Base-by-base conservation (phyloP, 139 green algal species). In the Asterochloris sp. region DNA sequence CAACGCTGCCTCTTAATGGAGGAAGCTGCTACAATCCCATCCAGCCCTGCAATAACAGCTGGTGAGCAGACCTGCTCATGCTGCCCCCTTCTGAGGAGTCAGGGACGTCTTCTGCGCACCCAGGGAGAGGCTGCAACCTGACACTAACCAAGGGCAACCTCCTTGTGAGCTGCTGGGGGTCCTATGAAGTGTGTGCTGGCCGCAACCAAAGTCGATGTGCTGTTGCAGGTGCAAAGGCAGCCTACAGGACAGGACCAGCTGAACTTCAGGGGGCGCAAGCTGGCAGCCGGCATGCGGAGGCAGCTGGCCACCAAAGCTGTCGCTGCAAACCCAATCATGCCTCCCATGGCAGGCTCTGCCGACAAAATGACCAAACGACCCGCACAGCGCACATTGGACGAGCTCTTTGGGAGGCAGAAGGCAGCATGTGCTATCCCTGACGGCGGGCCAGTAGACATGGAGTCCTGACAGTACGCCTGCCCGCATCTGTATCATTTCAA, bases 261-360 rank as follows among this genome's bases (percentile, higher is more conserved):
- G 14, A 67, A 26, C 14, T 84, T 84, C 28, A 61, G 69, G 23
- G 80, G 80, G 60, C 61, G 71, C 13, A 84, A 67, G 24, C 38
- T 21, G n/a, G 38, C 80, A 79, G 17, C 16, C 8, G 69, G 63
- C 47, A n/a, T 79, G 71, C n/a, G 80, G 27, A 54, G 80, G 12
- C 67, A 77, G 19, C 68, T 73, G 62, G 80, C 80, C 12, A 78
- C 69, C 21, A 76, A 84, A 26, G 80, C 80, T 11, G 62, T 84
- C 9, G 38, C 62, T 26, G 26, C 62, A 8, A 74, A 78, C 10
- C 54, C 62, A 17, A 78, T 71, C 23, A 11, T 47, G 24, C 79
- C 79, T 4, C 79, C 79, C 13, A 78, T 60, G 63, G 79, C 26
- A 0, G 38, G 68, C 69, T 26, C 26, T 27, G 15, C 47, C 26